Conservation (phyloP, 225 moss, liverwort and hornwort genomes). For the Lunularia cruciata region DNA sequence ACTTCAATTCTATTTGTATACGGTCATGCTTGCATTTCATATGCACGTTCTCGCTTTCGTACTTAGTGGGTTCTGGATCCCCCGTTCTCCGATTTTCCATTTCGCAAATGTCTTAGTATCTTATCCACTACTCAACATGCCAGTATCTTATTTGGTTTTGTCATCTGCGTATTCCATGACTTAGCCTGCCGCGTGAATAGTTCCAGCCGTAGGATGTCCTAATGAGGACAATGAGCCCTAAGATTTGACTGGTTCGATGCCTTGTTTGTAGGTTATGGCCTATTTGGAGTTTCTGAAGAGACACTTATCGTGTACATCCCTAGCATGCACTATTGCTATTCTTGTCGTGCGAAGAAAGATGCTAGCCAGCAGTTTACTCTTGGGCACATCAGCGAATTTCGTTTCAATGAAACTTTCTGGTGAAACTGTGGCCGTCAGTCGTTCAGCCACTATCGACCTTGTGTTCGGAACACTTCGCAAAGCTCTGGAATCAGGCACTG, state of each 20-base stretch:
- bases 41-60: too few species aligned
- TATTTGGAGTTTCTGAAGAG: constrained; percentile 80
- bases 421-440: constrained; percentile 33
- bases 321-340: constrained; percentile 69
- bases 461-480: constrained; percentile 68
- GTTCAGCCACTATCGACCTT: constrained; percentile 51
- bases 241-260: neutral
- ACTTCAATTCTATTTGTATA: too few species aligned
- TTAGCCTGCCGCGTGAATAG: too few species aligned
- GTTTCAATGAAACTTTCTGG: constrained; percentile 35
- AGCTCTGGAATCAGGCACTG: constrained; percentile 71
- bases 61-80: too few species aligned
- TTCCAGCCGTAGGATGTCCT: too few species aligned
- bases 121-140: too few species aligned
- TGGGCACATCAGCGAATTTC: constrained; percentile 46
- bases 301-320: constrained; percentile 62
- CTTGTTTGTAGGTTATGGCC: constrained; percentile 63
- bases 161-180: too few species aligned
- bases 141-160: too few species aligned
- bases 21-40: too few species aligned
- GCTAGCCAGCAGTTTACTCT: constrained; percentile 68
- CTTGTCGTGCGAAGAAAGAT: constrained; percentile 70
- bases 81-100: too few species aligned
- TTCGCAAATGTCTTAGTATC: too few species aligned
- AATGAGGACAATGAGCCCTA: neutral